Evolutionary conservation across 495 filamentous ascomycete genomes (phyloP), one percentile per base, ranked within the genome.

Genomic region (Xylaria cubensis): DNA sequence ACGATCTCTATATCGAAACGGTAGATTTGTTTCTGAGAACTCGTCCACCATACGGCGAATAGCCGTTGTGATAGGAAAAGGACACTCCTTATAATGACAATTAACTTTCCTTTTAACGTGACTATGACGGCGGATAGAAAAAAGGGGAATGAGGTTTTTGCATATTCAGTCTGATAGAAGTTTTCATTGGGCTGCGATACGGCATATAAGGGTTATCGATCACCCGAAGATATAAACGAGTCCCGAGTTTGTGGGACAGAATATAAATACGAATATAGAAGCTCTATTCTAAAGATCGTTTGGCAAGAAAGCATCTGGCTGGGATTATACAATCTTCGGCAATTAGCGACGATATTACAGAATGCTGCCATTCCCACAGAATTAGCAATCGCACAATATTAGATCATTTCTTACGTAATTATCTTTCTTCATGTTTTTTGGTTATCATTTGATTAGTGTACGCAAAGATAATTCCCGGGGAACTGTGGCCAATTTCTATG

Each of bases 1-100:
- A 93, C 77, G 87, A 91, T 55, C 85, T 95, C 12, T 97, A 95
- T 76, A 76, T 91, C 32, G 92, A 94, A 72, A 94, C 85, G 80
- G 87, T 81, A 78, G 91, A 86, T 87, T 90, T 87, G 85, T 87
- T 79, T 82, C 85, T 91, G 50, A 77, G 74, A 70, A 72, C 73
- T 41, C 70, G 74, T 26, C 72, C 73, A 41, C 76, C 68, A 17
- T 70, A 74, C 19, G 64, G 74, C 56, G 76, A 78, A 39, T 58
- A 71, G 10, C 65, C 67, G 51, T 58, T 58, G 24, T 73, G 72
- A 8, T 74, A 62, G 64, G 58, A 67, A 48, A 58, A 39, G 29
- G 36, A 32, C 56, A 24, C 56, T 41, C 4, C 10, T 42, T 17
- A 13, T 29, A 44, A 44, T 32, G 73, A 8, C 15, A 42, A 19